phyloP scores from a whole-genome alignment of 2,329 filamentous ascomycete species.

The Aspergillus quadrilineatus region DNA sequence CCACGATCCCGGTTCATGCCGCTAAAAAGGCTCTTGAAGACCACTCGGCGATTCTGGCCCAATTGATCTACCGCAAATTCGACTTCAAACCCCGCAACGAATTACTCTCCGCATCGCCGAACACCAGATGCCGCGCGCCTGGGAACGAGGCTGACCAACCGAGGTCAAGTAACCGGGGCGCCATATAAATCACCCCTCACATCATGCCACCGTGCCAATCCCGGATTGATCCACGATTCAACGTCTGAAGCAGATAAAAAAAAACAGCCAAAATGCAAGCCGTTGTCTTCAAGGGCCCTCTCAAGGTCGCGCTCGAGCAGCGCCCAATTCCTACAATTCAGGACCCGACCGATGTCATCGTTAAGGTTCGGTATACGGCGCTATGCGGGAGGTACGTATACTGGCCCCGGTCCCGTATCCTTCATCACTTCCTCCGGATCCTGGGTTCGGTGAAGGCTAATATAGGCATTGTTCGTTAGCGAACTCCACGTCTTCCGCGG shows the following conservation, averaged over 20 bases:
- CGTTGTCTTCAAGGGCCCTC: constrained; percentile 78
- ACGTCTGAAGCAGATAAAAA: not conserved
- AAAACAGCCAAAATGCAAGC: constrained; percentile 67
- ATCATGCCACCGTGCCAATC: not conserved
- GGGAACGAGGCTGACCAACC: not conserved
- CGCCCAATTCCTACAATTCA: constrained; percentile 72
- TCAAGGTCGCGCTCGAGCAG: constrained; percentile 71
- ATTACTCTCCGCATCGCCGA: not conserved
- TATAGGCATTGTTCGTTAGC: constrained; percentile 25
- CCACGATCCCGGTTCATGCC: not conserved
- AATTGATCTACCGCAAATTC: not conserved
- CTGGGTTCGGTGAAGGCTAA: too few species aligned
- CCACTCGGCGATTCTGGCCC: not conserved
- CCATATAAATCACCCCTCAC: not conserved
- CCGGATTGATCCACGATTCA: not conserved
- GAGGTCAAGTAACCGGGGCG: not conserved
- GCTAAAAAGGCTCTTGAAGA: not conserved
- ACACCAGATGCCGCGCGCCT: not conserved
- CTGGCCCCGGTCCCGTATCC: too few species aligned
- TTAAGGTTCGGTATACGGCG: constrained; percentile 77
- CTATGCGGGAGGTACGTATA: constrained; percentile 74
- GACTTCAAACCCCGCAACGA: not conserved
- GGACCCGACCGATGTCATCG: constrained; percentile 69
- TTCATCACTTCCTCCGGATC: too few species aligned
- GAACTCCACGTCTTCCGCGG: constrained; percentile 85